phyloP scores from a whole-genome alignment of 2,329 filamentous ascomycete species.

The Salinomyces thailandicus region DNA sequence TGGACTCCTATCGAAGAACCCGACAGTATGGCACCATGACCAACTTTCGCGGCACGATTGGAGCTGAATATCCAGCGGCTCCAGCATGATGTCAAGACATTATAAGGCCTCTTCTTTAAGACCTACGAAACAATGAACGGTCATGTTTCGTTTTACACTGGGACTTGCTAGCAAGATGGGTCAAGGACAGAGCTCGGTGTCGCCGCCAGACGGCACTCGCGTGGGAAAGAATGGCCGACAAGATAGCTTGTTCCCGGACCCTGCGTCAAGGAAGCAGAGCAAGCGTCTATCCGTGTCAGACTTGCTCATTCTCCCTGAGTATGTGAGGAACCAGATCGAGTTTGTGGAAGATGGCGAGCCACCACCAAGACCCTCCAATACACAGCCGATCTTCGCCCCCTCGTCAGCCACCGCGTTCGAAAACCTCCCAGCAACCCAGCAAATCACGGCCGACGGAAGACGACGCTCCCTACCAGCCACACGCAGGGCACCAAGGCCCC shows the following conservation, averaged over 20 bases:
- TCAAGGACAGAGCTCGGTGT: background rate
- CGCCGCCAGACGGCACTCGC: background rate
- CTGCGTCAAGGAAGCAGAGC: background rate
- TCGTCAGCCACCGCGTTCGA: background rate
- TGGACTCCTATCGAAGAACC: background rate
- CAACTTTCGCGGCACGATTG: background rate
- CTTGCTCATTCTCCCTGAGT: background rate
- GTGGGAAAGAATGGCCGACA: background rate
- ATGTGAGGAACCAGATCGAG: background rate
- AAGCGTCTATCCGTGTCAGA: background rate
- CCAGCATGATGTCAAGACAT: too few species aligned
- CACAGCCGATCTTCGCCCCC: too few species aligned
- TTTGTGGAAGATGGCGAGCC: too few species aligned
- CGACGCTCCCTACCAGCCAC: background rate
- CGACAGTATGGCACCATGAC: slow-evolving; percentile 1
- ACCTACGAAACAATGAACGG: too few species aligned
- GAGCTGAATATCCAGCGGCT: background rate
- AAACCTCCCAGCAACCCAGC: background rate
- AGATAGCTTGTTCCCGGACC: background rate
- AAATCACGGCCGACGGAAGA: background rate
- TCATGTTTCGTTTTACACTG: too few species aligned
- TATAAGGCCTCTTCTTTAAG: too few species aligned
- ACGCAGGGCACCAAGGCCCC: background rate
- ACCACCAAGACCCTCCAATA: too few species aligned
- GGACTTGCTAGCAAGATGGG: too few species aligned